These are phyloP conservation scores for Cadophora luteo-olivacea DNA, from an alignment of 2,329 filamentous ascomycete genomes.

Conservation along the genomic window DNA sequence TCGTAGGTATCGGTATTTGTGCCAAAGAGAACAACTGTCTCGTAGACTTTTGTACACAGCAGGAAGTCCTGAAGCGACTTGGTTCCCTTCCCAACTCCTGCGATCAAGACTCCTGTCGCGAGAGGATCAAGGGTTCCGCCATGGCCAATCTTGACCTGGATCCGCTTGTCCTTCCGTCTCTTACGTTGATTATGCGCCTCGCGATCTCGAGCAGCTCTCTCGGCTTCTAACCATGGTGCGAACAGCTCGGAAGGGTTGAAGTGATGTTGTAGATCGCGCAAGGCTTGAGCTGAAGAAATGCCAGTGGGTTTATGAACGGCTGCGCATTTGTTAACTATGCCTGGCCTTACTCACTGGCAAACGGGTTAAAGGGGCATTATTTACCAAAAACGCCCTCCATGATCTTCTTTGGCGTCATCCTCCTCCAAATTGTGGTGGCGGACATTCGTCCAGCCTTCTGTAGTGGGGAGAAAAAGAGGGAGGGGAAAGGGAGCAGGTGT, in stretches of 20 bases:
- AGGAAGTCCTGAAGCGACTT: conserved; percentile 83
- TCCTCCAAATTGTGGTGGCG: conserved; percentile 35
- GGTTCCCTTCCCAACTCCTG: conserved; percentile 86
- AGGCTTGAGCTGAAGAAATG: conserved; percentile 86
- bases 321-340: conserved; percentile 46
- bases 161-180: conserved; percentile 63
- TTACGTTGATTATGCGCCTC: conserved; percentile 66
- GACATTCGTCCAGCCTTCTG: conserved; percentile 32
- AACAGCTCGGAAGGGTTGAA: conserved; percentile 86
- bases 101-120: conserved; percentile 89
- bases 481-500: background rate
- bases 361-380: conserved; percentile 27
- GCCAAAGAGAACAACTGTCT: conserved; percentile 87
- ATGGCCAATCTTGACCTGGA: conserved; percentile 92
- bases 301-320: conserved; percentile 92
- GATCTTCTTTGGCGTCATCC: conserved; percentile 50
- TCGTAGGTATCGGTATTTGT: conserved; percentile 95
- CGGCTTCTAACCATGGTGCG: conserved; percentile 73
- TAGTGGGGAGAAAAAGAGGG: background rate
- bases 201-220: conserved; percentile 60
- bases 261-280: conserved; percentile 83
- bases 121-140: conserved; percentile 94
- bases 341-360: background rate
- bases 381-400: conserved; percentile 69
- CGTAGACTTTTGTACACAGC: conserved; percentile 90